Conservation (phyloP, 2,329 filamentous ascomycete genomes). For the Xylaria sp. region DNA sequence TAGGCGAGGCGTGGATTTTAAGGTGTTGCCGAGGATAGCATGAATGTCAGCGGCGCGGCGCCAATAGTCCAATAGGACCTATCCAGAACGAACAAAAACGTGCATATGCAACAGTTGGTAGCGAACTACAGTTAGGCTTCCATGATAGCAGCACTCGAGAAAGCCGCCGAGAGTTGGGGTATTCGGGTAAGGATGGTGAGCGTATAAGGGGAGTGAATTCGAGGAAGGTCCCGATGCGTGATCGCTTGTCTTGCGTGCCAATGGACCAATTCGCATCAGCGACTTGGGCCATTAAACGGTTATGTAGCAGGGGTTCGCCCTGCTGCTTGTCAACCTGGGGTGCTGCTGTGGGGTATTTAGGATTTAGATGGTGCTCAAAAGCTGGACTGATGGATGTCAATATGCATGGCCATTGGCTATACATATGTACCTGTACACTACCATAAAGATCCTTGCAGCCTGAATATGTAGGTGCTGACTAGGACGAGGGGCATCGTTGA, state of each 20-base stretch:
- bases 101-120: constrained; percentile 9
- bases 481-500: constrained; percentile 6
- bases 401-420: neutral
- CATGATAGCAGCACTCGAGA: neutral
- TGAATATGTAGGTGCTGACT: neutral
- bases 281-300: constrained; percentile 1
- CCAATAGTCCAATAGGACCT: constrained; percentile 4
- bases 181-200: neutral
- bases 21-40: neutral
- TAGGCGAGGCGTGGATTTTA: neutral
- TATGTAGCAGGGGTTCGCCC: constrained; percentile 28
- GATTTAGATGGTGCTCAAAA: neutral
- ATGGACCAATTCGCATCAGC: neutral
- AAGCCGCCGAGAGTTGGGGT: neutral
- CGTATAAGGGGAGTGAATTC: neutral
- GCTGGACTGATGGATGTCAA: neutral
- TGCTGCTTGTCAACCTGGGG: constrained; percentile 13
- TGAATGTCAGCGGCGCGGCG: neutral
- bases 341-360: constrained; percentile 28
- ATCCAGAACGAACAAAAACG: constrained; percentile 2
- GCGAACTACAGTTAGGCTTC: neutral
- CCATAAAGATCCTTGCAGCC: constrained; percentile 11
- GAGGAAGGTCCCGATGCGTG: constrained; percentile 2
- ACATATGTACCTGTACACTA: too few relatives aligned
- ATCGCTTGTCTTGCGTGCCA: neutral